These are phyloP conservation scores for Huiozyma sinensis DNA, from an alignment of 805 yeast genomes.

Conservation along the genomic window DNA sequence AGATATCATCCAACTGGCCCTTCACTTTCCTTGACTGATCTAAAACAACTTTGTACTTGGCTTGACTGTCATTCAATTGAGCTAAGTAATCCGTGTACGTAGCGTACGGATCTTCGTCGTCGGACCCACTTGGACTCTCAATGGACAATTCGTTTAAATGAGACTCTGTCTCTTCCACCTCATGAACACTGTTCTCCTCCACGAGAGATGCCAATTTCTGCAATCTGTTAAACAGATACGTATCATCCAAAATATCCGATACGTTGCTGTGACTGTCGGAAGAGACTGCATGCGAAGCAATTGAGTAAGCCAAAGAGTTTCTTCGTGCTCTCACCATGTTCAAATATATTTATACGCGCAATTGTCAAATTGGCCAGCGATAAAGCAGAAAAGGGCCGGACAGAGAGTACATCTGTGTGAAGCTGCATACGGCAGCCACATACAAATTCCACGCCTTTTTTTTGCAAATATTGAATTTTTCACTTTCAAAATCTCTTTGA, in stretches of 20 bases:
- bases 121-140: background rate
- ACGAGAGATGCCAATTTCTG: conserved; percentile 12
- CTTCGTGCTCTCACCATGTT: conserved; percentile 28
- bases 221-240: conserved; percentile 15
- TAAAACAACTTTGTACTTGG: conserved; percentile 32
- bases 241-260: conserved; percentile 20
- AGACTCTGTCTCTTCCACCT: background rate
- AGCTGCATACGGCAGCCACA: too few species aligned
- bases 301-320: conserved; percentile 50
- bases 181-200: background rate
- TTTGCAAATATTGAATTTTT: too few species aligned
- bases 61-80: conserved; percentile 25
- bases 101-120: conserved; percentile 6
- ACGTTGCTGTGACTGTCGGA: conserved; percentile 7
- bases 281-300: conserved; percentile 38
- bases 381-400: too few species aligned
- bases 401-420: too few species aligned
- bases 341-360: too few species aligned
- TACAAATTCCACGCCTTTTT: too few species aligned
- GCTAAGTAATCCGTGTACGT: conserved; percentile 13
- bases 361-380: too few species aligned
- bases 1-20: conserved; percentile 20
- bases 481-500: too few species aligned
- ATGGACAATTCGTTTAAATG: background rate
- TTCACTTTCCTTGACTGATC: conserved; percentile 30